phyloP scores from a whole-genome alignment of 2,329 filamentous ascomycete species.

The Penicillium olsonii region DNA sequence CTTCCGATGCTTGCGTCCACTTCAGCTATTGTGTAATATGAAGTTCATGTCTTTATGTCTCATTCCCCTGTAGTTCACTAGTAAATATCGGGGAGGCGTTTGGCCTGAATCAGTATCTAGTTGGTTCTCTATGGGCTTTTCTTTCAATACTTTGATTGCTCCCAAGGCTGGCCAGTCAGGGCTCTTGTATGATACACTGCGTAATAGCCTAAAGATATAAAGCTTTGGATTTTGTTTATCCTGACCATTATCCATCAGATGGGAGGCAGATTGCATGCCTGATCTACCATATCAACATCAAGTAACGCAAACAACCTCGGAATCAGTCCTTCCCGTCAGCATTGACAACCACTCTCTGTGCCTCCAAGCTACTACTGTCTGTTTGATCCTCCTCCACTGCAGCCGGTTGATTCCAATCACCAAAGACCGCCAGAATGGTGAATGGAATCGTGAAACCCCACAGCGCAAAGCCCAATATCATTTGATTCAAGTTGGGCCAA shows the following conservation, averaged over 20 bases:
- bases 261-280: too few species aligned
- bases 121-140: background rate
- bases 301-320: too few species aligned
- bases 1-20: background rate
- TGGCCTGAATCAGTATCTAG: background rate
- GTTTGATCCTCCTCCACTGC: slow-evolving; percentile 1
- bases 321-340: background rate
- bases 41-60: slow-evolving; percentile 12
- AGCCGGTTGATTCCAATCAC: slow-evolving; percentile 15
- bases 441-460: slow-evolving; percentile 32
- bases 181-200: too few species aligned
- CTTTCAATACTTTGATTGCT: too few species aligned
- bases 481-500: slow-evolving; percentile 32
- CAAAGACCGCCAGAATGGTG: slow-evolving; percentile 19
- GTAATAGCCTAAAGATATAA: too few species aligned
- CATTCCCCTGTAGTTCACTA: background rate
- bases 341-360: slow-evolving; percentile 10
- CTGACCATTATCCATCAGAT: too few species aligned
- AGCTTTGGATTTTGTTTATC: too few species aligned
- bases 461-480: slow-evolving; percentile 32
- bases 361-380: slow-evolving; percentile 13
- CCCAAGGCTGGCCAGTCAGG: too few species aligned
- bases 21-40: slow-evolving; percentile 12
- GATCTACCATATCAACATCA: too few species aligned
- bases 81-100: background rate